Evolutionary conservation across 179 eudicot genomes (phyloP), one percentile per base, ranked within the genome.

Genomic region (Corrigiola litoralis): DNA sequence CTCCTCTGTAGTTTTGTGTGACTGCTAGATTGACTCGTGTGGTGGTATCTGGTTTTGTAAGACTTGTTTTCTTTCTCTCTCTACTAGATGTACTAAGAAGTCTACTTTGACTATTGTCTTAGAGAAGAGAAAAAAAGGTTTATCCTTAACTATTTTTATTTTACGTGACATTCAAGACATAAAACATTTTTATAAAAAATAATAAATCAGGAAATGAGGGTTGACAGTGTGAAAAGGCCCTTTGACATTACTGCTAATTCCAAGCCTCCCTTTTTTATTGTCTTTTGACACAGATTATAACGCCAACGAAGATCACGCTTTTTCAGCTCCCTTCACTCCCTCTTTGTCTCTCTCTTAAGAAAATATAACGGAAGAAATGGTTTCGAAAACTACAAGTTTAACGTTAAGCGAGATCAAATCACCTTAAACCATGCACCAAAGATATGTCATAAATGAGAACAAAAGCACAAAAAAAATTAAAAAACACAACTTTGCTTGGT

Each of bases 201-300:
- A 57, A 21, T 47, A 27, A 28, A 6, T 29, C 23, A 31, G 21
- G n/a, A 21, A 54, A 36, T 34, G n/a, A 17, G 72, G 71, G 66
- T 71, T 76, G 75, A 71, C 72, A 55, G 69, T 76, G 76, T 76
- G 76, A 76, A 71, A 76, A 61, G 60, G 46, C 36, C 45, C 65
- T 76, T 76, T 76, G 80, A 76, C 80, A 71, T 71, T 27, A n/a
- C 49, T 42, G 63, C 65, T 54, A 75, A 66, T 71, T 70, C 72
- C 68, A 66, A 58, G 60, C 58, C 29, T 34, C 41, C 63, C 27
- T 54, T 70, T 60, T 70, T 20, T 17, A 24, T 0, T 23, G 11
- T 52, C 12, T 49, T 54, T 55, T n/a, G 40, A 74, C 66, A 75
- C 65, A 63, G 67, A 56, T 75, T 75, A 75, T 74, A 69, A 74